Percentiles rank a stretch among this genome's conserved stretches.
These are phyloP conservation scores for Tephrocybe sp. DNA, from an alignment of 768 basidiomycete species.

Conservation along the genomic window DNA sequence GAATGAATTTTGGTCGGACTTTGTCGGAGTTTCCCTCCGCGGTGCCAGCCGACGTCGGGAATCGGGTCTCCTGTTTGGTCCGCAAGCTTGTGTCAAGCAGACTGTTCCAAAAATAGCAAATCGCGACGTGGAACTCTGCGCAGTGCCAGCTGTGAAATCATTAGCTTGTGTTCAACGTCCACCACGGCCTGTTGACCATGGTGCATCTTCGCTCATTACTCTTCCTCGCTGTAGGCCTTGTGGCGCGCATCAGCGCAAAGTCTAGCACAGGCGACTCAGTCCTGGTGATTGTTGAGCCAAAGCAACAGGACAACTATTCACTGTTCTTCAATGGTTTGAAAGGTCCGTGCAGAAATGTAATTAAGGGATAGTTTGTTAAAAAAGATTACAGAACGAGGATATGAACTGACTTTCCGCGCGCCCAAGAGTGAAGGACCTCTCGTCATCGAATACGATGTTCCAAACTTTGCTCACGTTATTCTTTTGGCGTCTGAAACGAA, in stretches of 20 bases:
- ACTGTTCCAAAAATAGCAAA: slow-evolving; percentile 19
- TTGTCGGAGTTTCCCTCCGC: slow-evolving; percentile 20
- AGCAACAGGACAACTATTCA: slow-evolving; percentile 70
- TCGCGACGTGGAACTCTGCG: slow-evolving; percentile 23
- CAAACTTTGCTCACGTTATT: slow-evolving; percentile 83
- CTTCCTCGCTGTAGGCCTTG: slow-evolving; percentile 30
- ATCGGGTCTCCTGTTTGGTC: slow-evolving; percentile 14
- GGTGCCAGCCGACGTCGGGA: slow-evolving; percentile 9
- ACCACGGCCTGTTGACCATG: slow-evolving; percentile 28
- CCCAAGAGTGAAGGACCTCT: slow-evolving; percentile 73
- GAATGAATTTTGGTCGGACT: slow-evolving; percentile 28
- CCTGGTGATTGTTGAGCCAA: slow-evolving; percentile 80
- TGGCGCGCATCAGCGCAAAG: slow-evolving; percentile 44
- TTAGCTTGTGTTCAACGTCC: slow-evolving; percentile 9
- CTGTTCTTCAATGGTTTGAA: slow-evolving; percentile 79
- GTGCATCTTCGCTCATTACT: slow-evolving; percentile 36
- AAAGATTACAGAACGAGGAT: slow-evolving; percentile 64
- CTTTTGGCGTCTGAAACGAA: slow-evolving; percentile 86
- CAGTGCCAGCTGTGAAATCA: slow-evolving; percentile 15
- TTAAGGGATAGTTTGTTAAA: no score
- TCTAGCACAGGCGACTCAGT: slow-evolving; percentile 85
- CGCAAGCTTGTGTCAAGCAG: slow-evolving; percentile 14
- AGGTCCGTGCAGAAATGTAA: slow-evolving; percentile 49
- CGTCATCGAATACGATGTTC: slow-evolving; percentile 68
- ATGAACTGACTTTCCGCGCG: slow-evolving; percentile 81